Percentiles rank a stretch among this genome's conserved stretches.
These are phyloP conservation scores for Gnomoniopsis smithogilvyi DNA, from an alignment of 2,329 filamentous ascomycete genomes.

Conservation along the genomic window DNA sequence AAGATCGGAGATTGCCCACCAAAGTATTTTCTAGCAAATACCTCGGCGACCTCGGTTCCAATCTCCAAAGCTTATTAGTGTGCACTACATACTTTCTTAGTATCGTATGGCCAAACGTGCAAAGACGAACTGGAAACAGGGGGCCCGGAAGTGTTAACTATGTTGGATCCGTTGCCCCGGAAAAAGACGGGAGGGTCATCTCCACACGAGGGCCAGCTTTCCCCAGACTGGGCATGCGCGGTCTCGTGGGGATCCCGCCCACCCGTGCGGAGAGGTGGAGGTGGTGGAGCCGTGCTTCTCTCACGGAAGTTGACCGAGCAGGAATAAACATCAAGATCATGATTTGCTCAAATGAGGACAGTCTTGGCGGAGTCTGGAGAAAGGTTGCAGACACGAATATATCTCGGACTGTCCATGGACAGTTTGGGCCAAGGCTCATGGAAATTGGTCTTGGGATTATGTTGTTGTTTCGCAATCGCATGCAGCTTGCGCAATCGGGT, in stretches of 20 bases:
- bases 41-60: neutral
- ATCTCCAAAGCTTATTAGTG: too few relatives aligned
- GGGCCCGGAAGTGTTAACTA: neutral
- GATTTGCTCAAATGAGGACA: neutral
- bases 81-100: too few relatives aligned
- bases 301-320: neutral
- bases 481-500: neutral
- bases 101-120: neutral
- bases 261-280: neutral
- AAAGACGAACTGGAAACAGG: neutral
- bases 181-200: conserved; percentile 2
- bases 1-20: too few relatives aligned
- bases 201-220: neutral
- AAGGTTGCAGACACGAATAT: neutral
- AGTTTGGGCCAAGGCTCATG: neutral
- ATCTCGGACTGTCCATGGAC: neutral
- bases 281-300: neutral
- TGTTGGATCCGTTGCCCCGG: conserved; percentile 1
- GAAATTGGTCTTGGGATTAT: neutral
- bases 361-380: neutral
- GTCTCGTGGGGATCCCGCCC: neutral
- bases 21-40: neutral
- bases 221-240: neutral
- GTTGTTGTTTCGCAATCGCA: neutral
- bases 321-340: neutral